phyloP scores from a whole-genome alignment of 768 basidiomycete species.

The Naganishia vaughanmartiniae region DNA sequence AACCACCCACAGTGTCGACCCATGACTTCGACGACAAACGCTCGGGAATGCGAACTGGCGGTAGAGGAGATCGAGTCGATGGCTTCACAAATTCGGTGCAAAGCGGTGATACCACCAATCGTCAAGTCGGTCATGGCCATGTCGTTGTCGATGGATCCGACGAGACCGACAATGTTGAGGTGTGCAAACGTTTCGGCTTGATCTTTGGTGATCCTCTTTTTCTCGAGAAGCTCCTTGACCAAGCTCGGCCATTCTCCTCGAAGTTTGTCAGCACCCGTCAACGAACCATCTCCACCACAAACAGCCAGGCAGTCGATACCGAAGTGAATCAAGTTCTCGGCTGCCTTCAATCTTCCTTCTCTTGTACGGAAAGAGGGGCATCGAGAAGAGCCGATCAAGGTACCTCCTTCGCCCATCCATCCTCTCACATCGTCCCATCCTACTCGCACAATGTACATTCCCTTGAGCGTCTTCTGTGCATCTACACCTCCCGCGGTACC shows the following conservation, averaged over 20 bases:
- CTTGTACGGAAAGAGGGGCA: conserved; percentile 63
- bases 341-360: conserved; percentile 85
- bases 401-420: conserved; percentile 72
- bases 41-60: conserved; percentile 89
- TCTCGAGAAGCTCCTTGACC: conserved; percentile 63
- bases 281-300: conserved; percentile 93
- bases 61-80: conserved; percentile 98
- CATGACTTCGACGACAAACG: conserved; percentile 99
- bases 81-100: conserved; percentile 94
- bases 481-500: conserved; percentile 10
- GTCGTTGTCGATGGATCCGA: conserved; percentile 98
- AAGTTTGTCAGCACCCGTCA: conserved; percentile 94
- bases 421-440: conserved; percentile 98
- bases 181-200: conserved; percentile 72
- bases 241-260: conserved; percentile 91
- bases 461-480: conserved; percentile 64
- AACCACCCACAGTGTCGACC: conserved; percentile 99
- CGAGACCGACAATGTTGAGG: conserved; percentile 94
- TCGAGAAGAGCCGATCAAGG: conserved; percentile 50
- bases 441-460: conserved; percentile 86
- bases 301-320: conserved; percentile 96
- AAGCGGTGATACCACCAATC: conserved; percentile 90
- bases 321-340: conserved; percentile 86
- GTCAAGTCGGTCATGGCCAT: conserved; percentile 98
- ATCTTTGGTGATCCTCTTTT: conserved; percentile 70